Evolutionary conservation across 129 eudicot species (phyloP).

Genomic region (Ambrosia trifida): DNA sequence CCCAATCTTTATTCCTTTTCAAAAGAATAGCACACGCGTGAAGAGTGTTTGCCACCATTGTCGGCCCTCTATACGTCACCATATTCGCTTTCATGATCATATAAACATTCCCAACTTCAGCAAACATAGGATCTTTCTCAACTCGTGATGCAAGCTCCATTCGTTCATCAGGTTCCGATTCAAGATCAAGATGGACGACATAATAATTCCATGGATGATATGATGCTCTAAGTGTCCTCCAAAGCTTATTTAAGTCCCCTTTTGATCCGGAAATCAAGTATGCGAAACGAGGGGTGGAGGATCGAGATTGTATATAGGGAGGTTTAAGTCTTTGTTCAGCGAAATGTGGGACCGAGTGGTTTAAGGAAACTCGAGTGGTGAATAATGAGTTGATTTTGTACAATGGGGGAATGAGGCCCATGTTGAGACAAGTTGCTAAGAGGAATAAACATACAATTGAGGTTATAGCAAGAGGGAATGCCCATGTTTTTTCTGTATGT

Average conservation of each 20-base stretch:
- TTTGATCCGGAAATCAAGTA: conserved; percentile 87
- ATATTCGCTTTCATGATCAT: conserved; percentile 79
- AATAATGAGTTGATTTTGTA: conserved; percentile 55
- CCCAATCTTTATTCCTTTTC: conserved; percentile 74
- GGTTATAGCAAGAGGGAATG: conserved; percentile 71
- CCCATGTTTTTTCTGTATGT: conserved; percentile 77
- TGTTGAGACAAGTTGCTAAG: conserved; percentile 68
- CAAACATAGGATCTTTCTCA: conserved; percentile 61
- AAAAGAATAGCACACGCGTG: conserved; percentile 97
- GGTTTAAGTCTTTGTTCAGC: conserved; percentile 47
- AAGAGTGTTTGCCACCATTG: conserved; percentile 91
- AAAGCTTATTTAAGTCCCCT: conserved; percentile 82
- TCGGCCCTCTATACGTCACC: conserved; percentile 96
- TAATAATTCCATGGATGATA: conserved; percentile 91
- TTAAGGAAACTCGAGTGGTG: conserved; percentile 43
- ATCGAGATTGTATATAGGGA: conserved; percentile 44
- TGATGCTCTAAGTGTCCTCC: conserved; percentile 75
- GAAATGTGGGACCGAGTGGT: conserved; percentile 49
- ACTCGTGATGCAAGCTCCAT: conserved; percentile 79
- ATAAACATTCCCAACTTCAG: conserved; percentile 64
- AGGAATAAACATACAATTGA: conserved; percentile 69
- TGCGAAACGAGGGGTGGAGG: conserved; percentile 71
- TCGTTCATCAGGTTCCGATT: conserved; percentile 69
- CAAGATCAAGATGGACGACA: conserved; percentile 87
- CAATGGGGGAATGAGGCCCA: conserved; percentile 73